Evolutionary conservation across 225 moss, liverwort and hornwort genomes (phyloP), one percentile per base, ranked within the genome.

Genomic region (Climacium dendroides): DNA sequence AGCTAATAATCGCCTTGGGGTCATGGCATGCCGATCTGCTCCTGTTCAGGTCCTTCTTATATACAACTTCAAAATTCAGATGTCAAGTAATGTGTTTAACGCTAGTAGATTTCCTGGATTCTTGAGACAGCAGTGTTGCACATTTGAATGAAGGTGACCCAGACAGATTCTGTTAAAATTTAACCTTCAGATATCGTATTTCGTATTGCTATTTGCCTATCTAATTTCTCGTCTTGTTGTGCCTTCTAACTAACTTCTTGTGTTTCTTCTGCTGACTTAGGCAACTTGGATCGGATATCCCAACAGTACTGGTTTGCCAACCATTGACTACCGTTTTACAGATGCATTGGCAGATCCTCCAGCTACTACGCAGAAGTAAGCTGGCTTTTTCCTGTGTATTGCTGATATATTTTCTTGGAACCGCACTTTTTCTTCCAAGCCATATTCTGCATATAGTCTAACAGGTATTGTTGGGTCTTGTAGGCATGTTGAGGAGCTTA

Each of bases 211-310:
- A 71, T 91, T 75, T 84, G 76, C 55, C 23, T 73, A 24, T 59
- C 62, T 83, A 17, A 47, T 78, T 59, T 71, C 72, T 89, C 52
- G 39, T 86, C 78, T 86, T 71, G 35, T 77, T 85, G 77, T 41
- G 7, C 81, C 47, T 87, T 72, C 67, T 90, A 69, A 87, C 55
- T 53, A 79, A 15, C 41, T 50, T 53, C 34, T 82, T 48, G 58
- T 30, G 35, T 83, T 63, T 84, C 37, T 30, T 74, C 19, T 53
- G 32, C 85, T 74, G 74, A 63, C 84, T 32, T 91, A 99, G 99
- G 97, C 94, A 87, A 99, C 99, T 72, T 99, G 99, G 99, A 99
- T 99, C 91, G 99, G 99, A 59, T 99, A 99, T 90, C 97, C 99
- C 90, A 99, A 99, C 82, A 96, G 95, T 83, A 92, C 99, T 45